These are phyloP conservation scores for Cercophora sp. DNA, from an alignment of 495 filamentous ascomycete genomes.

Conservation along the genomic window DNA sequence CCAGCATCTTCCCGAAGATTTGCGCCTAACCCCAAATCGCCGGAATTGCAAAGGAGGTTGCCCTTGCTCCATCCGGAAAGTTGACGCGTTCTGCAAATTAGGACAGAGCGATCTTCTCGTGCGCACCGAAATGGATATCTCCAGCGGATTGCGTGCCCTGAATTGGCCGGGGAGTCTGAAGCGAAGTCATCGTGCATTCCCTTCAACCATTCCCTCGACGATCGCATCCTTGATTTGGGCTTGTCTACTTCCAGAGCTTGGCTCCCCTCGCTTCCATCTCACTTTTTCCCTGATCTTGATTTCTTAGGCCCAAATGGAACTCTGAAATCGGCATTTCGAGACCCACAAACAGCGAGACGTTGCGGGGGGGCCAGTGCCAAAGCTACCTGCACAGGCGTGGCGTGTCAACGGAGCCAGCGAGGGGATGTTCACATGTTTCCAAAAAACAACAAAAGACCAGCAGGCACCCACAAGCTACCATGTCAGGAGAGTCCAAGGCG, in stretches of 20 bases:
- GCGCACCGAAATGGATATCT: too few relatives aligned
- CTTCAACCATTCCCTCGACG: too few relatives aligned
- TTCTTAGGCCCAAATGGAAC: too few relatives aligned
- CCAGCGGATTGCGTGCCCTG: too few relatives aligned
- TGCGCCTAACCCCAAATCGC: too few relatives aligned
- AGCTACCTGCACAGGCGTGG: too few relatives aligned
- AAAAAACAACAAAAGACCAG: neutral
- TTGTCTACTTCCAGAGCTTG: neutral
- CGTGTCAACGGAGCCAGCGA: neutral
- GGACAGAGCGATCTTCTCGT: too few relatives aligned
- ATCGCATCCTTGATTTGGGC: neutral
- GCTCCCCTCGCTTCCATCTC: too few relatives aligned
- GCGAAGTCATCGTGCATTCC: neutral
- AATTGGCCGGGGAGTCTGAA: neutral
- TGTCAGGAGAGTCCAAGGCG: neutral
- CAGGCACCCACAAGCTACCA: neutral
- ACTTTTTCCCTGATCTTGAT: neutral
- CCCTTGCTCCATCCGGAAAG: too few relatives aligned
- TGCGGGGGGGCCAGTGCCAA: neutral
- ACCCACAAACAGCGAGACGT: neutral
- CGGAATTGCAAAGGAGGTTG: too few relatives aligned
- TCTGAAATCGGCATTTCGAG: neutral
- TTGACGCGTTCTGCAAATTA: too few relatives aligned
- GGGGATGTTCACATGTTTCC: neutral
- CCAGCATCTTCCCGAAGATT: too few relatives aligned